Base-by-base conservation (phyloP, 2,329 filamentous ascomycete species). In the Drechslerella dactyloides region DNA sequence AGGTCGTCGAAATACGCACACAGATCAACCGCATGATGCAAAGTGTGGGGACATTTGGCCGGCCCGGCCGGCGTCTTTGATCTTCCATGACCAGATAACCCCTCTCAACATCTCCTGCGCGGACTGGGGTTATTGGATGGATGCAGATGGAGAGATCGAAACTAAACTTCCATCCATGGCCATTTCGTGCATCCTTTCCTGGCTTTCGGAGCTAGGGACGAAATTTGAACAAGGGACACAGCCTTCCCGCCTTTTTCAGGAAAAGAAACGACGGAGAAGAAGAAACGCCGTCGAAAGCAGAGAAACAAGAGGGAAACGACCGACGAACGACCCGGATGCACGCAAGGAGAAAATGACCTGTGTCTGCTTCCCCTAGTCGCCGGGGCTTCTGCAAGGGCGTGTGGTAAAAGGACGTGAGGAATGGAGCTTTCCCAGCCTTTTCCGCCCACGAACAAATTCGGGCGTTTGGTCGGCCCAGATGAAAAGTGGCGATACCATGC, bases 111-210 rank as follows among this genome's bases (percentile, higher is more conserved):
- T 55, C 33, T 54, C 23, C 35, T 54, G 33, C 60, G 46, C 65
- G 27, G 55, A 61, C 51, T 61, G 57, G 68, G 54, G 55, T 33
- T 8, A 33, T 57, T 61, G 60, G 24, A 53, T 37, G 33, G 33
- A 42, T 15, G 37, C 37, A 42, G 37, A 42, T 35, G 48, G 60
- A 65, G 68, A 72, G 68, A 72, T 65, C 60, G 55, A 65, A 70
- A 60, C 66, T 70, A 70, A 54, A 64, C 66, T 70, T 64, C 60
- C 66, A 64, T 65, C 68, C 57, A 44, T 65, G 68, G 68, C 68
- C 64, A 72, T 72, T 72, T 72, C 68, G 60, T 72, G 60, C 68
- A 72, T 61, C 68, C 66, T 54, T 72, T 58, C 58, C 63, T 35
- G 58, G 57, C 35, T 33, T 61, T 63, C 24, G 50, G 37, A 61